Evolutionary conservation across 805 yeast genomes (phyloP), one percentile per base, ranked within the genome.

Genomic region (Middelhovenomyces tepae): DNA sequence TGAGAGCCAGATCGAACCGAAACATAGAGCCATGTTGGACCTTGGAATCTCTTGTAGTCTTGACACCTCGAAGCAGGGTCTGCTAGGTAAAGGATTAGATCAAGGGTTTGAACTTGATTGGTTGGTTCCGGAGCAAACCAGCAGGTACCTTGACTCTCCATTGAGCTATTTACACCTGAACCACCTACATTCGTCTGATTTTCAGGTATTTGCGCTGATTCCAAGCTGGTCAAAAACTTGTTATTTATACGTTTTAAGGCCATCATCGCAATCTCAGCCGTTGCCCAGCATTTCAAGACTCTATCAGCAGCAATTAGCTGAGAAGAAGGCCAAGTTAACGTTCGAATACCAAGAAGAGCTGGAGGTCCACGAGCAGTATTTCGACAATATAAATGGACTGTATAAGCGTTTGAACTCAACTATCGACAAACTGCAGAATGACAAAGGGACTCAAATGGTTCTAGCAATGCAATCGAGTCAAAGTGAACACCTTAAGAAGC

Each of bases 81-180:
- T 86, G 0, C 61, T 93, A 7, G 94, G 96, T 5, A 73, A 70
- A 47, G 94, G 95, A 18, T 60, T 91, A 37, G 86, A 83, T 45
- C 69, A 71, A 38, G 98, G 98, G 1, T 93, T 93, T 55, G 73
- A 79, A 9, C 50, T 71, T 36, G 71, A 71, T 32, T 75, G 77
- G 53, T 55, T 57, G 24, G 22, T 35, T 3, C 44, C 43, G 9
- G 31, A 32, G 13, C 25, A 27, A 16, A 28, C 17, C 28, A 11
- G 31, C 33, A 24, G 62, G 27, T 84, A 85, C 46, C 57, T 85
- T 42, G 57, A 65, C 22, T 73, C 78, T 43, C 55, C 62, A 4
- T 62, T 78, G 64, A 76, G 72, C 26, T 59, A 77, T 7, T 58
- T 78, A 3, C 82, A 80, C 47, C 48, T 85, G 33, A 62, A 79